Evolutionary conservation across 2,329 filamentous ascomycete genomes (phyloP).

Genomic region (Trichoderma sp.): DNA sequence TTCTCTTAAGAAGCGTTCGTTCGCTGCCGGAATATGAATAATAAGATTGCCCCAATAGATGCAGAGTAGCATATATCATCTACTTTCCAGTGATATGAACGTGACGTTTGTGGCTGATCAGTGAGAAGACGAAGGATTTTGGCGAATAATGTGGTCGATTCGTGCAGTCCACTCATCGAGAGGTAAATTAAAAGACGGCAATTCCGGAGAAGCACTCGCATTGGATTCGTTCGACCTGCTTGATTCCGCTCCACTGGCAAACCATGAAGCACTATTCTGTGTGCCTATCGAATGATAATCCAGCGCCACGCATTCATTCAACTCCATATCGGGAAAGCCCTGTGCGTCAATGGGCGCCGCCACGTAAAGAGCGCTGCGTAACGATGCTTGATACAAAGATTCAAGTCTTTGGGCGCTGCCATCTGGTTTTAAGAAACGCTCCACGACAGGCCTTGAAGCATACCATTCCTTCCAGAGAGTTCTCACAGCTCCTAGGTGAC

Average conservation of each 20-base stretch:
- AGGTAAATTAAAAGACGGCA: conserved; percentile 11
- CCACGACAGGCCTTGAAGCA: conserved; percentile 18
- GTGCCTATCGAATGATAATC: conserved; percentile 33
- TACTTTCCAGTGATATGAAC: background rate
- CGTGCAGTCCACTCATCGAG: conserved; percentile 20
- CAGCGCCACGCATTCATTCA: conserved; percentile 31
- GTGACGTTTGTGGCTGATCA: background rate
- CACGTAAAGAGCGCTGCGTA: conserved; percentile 24
- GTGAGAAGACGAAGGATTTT: background rate
- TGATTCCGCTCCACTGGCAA: background rate
- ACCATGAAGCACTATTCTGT: conserved; percentile 24
- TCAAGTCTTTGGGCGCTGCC: conserved; percentile 9
- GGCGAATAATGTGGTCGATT: background rate
- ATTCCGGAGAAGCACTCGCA: background rate
- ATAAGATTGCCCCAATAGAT: background rate
- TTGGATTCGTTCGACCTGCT: background rate
- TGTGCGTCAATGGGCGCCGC: conserved; percentile 21
- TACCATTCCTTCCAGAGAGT: conserved; percentile 42
- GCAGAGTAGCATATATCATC: background rate
- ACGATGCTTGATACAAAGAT: conserved; percentile 25
- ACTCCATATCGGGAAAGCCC: conserved; percentile 6
- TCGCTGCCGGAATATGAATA: background rate
- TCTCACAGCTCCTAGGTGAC: conserved; percentile 39
- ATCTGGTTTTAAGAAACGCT: background rate
- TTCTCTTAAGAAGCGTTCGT: background rate